phyloP scores from a whole-genome alignment of 345 rosid genomes.

The Rhodamnia argentea region DNA sequence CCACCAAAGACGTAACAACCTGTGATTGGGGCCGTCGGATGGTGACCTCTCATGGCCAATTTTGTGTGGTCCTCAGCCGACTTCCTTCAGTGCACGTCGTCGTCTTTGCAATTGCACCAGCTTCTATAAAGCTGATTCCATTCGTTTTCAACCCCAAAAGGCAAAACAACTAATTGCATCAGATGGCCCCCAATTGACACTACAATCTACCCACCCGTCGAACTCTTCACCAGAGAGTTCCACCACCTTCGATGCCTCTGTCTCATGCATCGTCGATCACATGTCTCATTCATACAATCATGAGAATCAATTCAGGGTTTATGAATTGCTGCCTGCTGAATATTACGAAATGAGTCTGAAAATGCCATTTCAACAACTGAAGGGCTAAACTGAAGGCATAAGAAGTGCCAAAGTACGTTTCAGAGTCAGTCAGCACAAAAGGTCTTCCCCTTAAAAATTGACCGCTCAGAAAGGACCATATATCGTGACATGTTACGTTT shows the following conservation, averaged over 20 bases:
- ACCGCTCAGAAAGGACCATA: neutral
- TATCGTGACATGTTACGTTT: neutral
- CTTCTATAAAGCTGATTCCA: neutral
- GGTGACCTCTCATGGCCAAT: neutral
- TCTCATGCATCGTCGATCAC: neutral
- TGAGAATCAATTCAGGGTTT: neutral
- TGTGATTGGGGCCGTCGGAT: neutral
- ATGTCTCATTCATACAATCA: neutral
- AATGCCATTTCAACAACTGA: neutral
- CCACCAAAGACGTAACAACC: neutral
- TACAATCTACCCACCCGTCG: neutral
- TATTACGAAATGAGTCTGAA: neutral
- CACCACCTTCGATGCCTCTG: neutral
- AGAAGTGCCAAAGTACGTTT: neutral
- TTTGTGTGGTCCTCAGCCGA: neutral
- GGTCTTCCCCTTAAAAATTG: neutral
- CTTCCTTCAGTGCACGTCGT: neutral
- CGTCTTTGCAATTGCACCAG: neutral
- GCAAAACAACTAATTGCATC: neutral
- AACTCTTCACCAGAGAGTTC: neutral
- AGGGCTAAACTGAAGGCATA: neutral
- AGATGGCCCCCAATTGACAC: neutral
- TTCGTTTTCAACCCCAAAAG: neutral
- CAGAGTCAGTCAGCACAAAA: neutral
- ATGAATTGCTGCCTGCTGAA: neutral